Base-by-base conservation (phyloP, 2,329 filamentous ascomycete species). In the Parastagonospora avenae region DNA sequence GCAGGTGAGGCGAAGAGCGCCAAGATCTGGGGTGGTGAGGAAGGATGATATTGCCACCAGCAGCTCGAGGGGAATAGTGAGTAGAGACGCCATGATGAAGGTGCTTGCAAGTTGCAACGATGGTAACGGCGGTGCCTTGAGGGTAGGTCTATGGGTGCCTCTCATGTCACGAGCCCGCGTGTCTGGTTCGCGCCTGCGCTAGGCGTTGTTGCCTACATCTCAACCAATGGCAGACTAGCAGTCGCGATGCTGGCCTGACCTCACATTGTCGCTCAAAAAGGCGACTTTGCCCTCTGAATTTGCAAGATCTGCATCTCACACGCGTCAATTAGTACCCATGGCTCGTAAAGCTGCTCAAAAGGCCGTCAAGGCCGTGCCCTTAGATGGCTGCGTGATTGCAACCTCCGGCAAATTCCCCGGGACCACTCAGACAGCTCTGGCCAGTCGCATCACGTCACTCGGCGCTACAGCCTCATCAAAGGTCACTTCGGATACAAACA, bases 341-440 rank as follows among this genome's bases (percentile, higher is more conserved):
- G 48, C 61, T 46, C 57, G 64, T 39, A 62, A 61, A 49, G 57
- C 61, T 35, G 57, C 57, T 9, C 50, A 57, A 16, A 63, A 64
- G 48, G 46, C 55, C 30, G 49, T 44, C 24, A 46, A 49, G 45
- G 61, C 63, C 29, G 45, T 66, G 2, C 73, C 81, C 0, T 73
- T 87, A 3, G 70, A 76, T 1, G 81, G 79, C 4, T 79, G 73
- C 59, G 74, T 74, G 5, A 75, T 90, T 38, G 82, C 80, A 16
- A 67, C 88, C 24, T 86, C 83, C 49, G 87, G 87, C 52, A 81
- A 80, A 4, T 86, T 90, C 58, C 73, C 80, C 1, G 75, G 77
- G 5, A 70, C 77, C 24, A 82, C 78, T 2, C 85, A 89, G 58
- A 68, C 70, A 5, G 67, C 71, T 0, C 68, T 86, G 4, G 78